Conservation (phyloP, 2,329 filamentous ascomycete species). For the Fusarium globosum region DNA sequence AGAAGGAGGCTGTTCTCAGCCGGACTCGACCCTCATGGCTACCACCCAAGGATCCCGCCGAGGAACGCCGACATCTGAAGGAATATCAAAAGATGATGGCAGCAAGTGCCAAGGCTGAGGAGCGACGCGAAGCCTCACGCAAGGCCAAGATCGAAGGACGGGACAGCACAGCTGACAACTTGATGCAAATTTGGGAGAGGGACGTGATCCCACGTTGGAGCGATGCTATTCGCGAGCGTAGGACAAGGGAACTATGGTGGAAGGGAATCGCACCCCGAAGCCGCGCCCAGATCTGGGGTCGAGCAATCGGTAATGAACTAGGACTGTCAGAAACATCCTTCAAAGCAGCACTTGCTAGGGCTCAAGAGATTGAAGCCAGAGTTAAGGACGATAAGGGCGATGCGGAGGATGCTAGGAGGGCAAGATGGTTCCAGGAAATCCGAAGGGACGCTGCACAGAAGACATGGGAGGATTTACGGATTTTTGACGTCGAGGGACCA, state of each 20-base stretch:
- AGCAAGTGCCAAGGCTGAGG: constrained; percentile 68
- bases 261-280: constrained; percentile 77
- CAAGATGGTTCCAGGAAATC: constrained; percentile 72
- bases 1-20: constrained; percentile 86
- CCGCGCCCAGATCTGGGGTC: constrained; percentile 75
- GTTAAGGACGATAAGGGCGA: constrained; percentile 63
- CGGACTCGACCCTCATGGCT: constrained; percentile 86
- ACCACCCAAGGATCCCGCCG: constrained; percentile 86
- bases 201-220: constrained; percentile 82
- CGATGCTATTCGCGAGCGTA: constrained; percentile 73
- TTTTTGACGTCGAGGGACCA: constrained; percentile 75
- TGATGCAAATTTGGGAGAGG: constrained; percentile 77
- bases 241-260: constrained; percentile 85
- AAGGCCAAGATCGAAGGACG: constrained; percentile 63
- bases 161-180: constrained; percentile 65
- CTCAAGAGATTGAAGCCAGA: constrained; percentile 69
- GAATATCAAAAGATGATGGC: constrained; percentile 89
- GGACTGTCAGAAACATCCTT: constrained; percentile 75
- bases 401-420: constrained; percentile 65
- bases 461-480: constrained; percentile 78
- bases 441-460: constrained; percentile 69
- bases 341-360: constrained; percentile 75
- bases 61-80: constrained; percentile 89
- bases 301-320: constrained; percentile 79
- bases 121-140: constrained; percentile 65